Base-by-base conservation (phyloP, 2,329 filamentous ascomycete genomes). In the Kalaharituber pfeilii region DNA sequence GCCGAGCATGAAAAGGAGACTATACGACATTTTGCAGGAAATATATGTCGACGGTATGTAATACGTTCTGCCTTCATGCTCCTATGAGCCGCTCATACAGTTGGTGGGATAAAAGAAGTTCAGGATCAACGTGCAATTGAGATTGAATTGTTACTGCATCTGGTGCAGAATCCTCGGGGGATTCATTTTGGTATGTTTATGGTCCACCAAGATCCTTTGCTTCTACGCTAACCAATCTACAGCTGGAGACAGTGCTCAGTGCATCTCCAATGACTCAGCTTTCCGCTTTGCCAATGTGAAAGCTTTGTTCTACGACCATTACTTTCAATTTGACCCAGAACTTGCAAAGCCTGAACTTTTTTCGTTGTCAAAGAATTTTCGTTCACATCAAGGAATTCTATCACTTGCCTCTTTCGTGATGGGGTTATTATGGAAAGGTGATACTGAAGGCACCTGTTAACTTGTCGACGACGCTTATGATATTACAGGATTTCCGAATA, bases 321-420 rank as follows among this genome's bases (percentile, higher is more conserved):
- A 42, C 57, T 22, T 50, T 56, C 11, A 55, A 54, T 3, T 56
- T 59, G 26, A 49, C 33, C 49, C 27, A 5, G 54, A 55, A 0
- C 29, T 61, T 1, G 58, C 57, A 4, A 58, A 50, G 30, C 64
- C 66, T 2, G 49, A 52, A 11, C 56, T 63, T 26, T 67, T 67
- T 51, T 57, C 60, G 3, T 51, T 68, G 13, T 59, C 58, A 1
- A 62, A 58, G 20, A 68, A 68, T 29, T 68, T 66, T 42, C 65
- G 66, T 7, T 67, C 66, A 0, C 66, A 68, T 47, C 63, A 68
- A 52, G 66, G 66, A 1, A 67, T 67, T 47, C 39, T 67, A 24
- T 62, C 58, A 18, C 59, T 67, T 29, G 65, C 65, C 5, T 66
- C 65, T 13, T 62, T 65, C 27, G 59, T 67, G 2, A 66, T 67